These are phyloP conservation scores for Colletotrichum higginsianum DNA, from an alignment of 2,329 filamentous ascomycete genomes.

Conservation along the genomic window DNA sequence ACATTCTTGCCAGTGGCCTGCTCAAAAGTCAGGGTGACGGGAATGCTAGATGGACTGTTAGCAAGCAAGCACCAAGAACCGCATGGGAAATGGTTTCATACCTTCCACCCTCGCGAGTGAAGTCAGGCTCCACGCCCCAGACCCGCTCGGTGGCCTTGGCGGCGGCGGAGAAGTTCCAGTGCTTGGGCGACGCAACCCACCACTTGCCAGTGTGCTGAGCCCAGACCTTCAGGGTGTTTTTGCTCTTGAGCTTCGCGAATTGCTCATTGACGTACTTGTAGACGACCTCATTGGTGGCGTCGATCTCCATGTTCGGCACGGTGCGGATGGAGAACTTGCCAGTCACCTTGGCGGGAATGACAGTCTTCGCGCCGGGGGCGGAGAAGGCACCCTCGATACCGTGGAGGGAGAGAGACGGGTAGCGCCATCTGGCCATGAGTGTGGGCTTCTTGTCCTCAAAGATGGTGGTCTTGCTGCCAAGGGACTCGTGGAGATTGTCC, in stretches of 20 bases:
- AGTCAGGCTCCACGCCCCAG: slow-evolving; percentile 93
- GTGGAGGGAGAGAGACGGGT: slow-evolving; percentile 93
- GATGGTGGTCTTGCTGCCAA: slow-evolving; percentile 91
- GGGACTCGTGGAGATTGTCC: slow-evolving; percentile 92
- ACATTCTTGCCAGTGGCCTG: slow-evolving; percentile 99
- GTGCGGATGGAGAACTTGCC: slow-evolving; percentile 99
- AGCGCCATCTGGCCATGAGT: slow-evolving; percentile 96
- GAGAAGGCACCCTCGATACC: slow-evolving; percentile 96
- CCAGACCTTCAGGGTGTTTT: slow-evolving; percentile 89
- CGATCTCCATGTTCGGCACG: slow-evolving; percentile 96
- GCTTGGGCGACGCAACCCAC: slow-evolving; percentile 98
- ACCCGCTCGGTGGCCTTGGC: slow-evolving; percentile 97
- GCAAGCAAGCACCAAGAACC: not conserved
- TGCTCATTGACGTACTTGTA: slow-evolving; percentile 86
- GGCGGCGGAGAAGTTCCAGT: slow-evolving; percentile 98
- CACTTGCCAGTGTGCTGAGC: slow-evolving; percentile 95
- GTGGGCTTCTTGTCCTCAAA: slow-evolving; percentile 90
- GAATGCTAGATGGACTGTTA: slow-evolving; percentile 75
- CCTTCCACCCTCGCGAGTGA: slow-evolving; percentile 95
- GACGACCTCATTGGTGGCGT: slow-evolving; percentile 88
- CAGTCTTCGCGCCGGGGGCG: slow-evolving; percentile 94
- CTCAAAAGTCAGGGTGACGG: slow-evolving; percentile 97
- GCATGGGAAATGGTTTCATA: slow-evolving; percentile 56
- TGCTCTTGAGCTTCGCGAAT: slow-evolving; percentile 89
- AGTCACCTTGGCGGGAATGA: slow-evolving; percentile 97